Evolutionary conservation across 306 rosid genomes (phyloP).

Genomic region (Citrullus colocynthis): DNA sequence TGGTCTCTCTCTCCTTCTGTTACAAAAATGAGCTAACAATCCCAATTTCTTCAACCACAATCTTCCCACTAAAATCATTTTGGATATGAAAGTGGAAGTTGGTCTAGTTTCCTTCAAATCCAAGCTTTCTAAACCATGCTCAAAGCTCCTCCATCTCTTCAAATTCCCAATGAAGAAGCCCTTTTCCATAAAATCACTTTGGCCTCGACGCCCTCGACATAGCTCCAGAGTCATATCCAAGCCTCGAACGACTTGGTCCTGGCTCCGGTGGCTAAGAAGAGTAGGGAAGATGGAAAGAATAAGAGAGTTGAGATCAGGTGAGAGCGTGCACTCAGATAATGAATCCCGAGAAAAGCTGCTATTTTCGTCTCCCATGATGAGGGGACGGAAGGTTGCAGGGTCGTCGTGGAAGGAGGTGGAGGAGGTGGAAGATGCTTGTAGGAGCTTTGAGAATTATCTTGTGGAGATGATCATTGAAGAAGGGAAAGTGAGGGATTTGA

Average conservation of each 20-base stretch:
- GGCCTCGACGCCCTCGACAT: not conserved
- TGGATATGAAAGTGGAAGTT: slow-evolving; percentile 46
- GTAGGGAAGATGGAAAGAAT: slow-evolving; percentile 9
- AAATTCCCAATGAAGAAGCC: slow-evolving; percentile 43
- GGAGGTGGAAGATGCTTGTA: slow-evolving; percentile 65
- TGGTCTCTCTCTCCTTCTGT: not conserved
- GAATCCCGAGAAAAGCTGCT: slow-evolving; percentile 8
- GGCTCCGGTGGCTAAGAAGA: slow-evolving; percentile 26
- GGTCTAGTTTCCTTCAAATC: slow-evolving; percentile 48
- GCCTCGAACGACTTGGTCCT: not conserved
- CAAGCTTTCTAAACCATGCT: slow-evolving; percentile 68
- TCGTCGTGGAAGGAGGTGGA: slow-evolving; percentile 4
- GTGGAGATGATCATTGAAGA: slow-evolving; percentile 87
- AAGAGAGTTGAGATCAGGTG: slow-evolving; percentile 14
- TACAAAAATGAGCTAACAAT: not conserved
- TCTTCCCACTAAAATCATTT: slow-evolving; percentile 11
- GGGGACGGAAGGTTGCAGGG: not conserved
- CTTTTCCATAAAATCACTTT: slow-evolving; percentile 29
- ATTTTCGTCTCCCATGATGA: slow-evolving; percentile 34
- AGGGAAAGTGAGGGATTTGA: slow-evolving; percentile 60
- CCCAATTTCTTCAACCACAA: slow-evolving; percentile 27
- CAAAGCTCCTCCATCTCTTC: slow-evolving; percentile 31
- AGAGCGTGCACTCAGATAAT: slow-evolving; percentile 13
- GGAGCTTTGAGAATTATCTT: slow-evolving; percentile 81
- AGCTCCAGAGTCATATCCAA: not conserved